A percentile compares a stretch with the other conserved stretches of the same genome.
Evolutionary conservation across 2,329 filamentous ascomycete species (phyloP).

Genomic region (Aureobasidium sp.): DNA sequence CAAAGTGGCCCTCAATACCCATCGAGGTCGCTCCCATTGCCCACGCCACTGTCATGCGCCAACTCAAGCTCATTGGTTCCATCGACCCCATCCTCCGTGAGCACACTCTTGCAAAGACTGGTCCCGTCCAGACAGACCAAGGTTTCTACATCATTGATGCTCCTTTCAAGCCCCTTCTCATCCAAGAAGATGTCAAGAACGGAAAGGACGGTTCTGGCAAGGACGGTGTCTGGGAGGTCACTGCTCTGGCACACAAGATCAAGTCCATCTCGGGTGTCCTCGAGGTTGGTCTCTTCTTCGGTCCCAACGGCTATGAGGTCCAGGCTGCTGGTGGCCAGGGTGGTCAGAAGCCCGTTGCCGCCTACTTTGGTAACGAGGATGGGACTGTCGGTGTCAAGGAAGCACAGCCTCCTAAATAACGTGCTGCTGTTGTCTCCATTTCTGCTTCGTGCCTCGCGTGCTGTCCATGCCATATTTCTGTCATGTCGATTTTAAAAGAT

Average conservation of each 20-base stretch:
- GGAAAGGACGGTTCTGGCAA: conserved; percentile 30
- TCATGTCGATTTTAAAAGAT: conserved; percentile 11
- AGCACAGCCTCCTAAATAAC: neutral
- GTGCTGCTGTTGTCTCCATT: neutral
- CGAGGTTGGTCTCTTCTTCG: conserved; percentile 86
- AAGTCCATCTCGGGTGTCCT: conserved; percentile 80
- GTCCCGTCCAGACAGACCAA: conserved; percentile 79
- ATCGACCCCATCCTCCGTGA: conserved; percentile 63
- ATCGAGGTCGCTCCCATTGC: conserved; percentile 89
- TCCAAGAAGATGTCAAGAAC: conserved; percentile 49
- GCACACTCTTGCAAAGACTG: conserved; percentile 69
- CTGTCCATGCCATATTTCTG: neutral
- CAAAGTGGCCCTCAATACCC: conserved; percentile 75
- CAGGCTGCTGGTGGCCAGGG: conserved; percentile 52
- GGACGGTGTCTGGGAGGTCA: conserved; percentile 73
- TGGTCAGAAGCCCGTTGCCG: conserved; percentile 85
- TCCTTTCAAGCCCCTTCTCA: conserved; percentile 66
- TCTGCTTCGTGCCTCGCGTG: neutral
- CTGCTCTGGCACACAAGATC: conserved; percentile 63
- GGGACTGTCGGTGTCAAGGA: conserved; percentile 33
- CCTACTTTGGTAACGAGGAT: conserved; percentile 86
- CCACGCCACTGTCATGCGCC: conserved; percentile 66
- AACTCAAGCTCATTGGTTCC: conserved; percentile 67
- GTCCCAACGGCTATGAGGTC: conserved; percentile 67
- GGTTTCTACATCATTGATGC: conserved; percentile 88